A percentile compares a stretch with the other conserved stretches of the same genome.
phyloP scores from a whole-genome alignment of 2,329 filamentous ascomycete species.

The Chaetomiaceae sp. region DNA sequence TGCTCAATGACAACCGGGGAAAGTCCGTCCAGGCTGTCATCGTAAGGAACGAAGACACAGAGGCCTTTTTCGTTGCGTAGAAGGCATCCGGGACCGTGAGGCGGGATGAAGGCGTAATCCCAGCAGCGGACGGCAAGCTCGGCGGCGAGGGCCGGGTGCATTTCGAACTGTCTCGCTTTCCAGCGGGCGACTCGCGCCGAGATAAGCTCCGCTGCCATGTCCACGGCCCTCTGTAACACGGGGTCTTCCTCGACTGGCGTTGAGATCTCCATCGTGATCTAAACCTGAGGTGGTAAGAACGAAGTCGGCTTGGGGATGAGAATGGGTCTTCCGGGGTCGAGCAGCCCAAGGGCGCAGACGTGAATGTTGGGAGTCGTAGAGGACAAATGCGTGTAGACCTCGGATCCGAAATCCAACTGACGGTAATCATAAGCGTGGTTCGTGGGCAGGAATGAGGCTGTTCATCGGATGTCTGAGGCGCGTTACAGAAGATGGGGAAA shows the following conservation, averaged over 20 bases:
- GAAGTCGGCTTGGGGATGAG: too few relatives aligned
- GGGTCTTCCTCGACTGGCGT: neutral
- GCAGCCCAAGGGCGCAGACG: neutral
- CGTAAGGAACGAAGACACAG: conserved; percentile 8
- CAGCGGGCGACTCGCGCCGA: conserved; percentile 5
- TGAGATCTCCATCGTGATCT: neutral
- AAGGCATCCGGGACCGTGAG: conserved; percentile 5
- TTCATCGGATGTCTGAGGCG: neutral
- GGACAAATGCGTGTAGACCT: neutral
- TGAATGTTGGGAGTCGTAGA: neutral
- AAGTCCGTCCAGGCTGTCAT: neutral
- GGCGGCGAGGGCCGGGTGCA: conserved; percentile 1
- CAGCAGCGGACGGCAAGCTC: neutral
- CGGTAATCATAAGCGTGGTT: too few relatives aligned
- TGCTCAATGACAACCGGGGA: neutral
- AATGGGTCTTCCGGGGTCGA: neutral
- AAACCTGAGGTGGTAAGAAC: neutral
- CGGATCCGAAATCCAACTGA: too few relatives aligned
- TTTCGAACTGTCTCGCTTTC: neutral
- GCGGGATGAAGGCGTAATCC: neutral
- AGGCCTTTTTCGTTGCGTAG: neutral
- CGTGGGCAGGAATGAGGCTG: too few relatives aligned
- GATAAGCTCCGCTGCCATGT: conserved; percentile 9
- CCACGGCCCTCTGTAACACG: neutral
- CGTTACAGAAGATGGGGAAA: neutral